These are phyloP conservation scores for Gnomoniopsis sp. DNA, from an alignment of 2,329 filamentous ascomycete species.

Conservation along the genomic window DNA sequence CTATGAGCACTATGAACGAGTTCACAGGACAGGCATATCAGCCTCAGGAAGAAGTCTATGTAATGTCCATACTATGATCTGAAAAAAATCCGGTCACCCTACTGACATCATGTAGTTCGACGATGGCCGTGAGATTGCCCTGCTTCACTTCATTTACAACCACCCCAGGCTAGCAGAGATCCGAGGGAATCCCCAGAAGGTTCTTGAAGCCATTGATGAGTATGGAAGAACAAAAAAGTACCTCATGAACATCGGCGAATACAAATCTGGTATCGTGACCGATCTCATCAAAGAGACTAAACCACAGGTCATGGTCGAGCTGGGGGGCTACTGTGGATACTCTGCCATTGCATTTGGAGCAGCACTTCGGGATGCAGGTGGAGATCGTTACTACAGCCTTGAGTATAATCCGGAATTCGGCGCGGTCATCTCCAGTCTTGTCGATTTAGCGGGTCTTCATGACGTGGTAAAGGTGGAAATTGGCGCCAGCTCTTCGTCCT, in stretches of 20 bases:
- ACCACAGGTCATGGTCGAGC: conserved; percentile 50
- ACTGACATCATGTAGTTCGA: conserved; percentile 45
- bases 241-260: conserved; percentile 76
- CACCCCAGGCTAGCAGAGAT: conserved; percentile 61
- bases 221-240: conserved; percentile 59
- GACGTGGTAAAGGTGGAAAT: conserved; percentile 69
- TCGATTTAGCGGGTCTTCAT: conserved; percentile 70
- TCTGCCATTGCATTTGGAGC: conserved; percentile 73
- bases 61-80: conserved; percentile 12
- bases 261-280: conserved; percentile 69
- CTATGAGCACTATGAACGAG: conserved; percentile 10
- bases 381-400: conserved; percentile 65
- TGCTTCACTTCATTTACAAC: conserved; percentile 66
- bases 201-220: conserved; percentile 69
- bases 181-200: conserved; percentile 58
- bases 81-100: too few relatives aligned
- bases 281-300: conserved; percentile 65
- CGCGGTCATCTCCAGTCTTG: conserved; percentile 63
- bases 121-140: conserved; percentile 70
- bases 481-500: conserved; percentile 63
- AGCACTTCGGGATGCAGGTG: conserved; percentile 59
- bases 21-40: conserved; percentile 40
- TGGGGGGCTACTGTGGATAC: conserved; percentile 80
- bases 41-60: conserved; percentile 38
- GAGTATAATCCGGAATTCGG: conserved; percentile 74